Base-by-base conservation (phyloP, 345 rosid species). In the Lepidium sativum region DNA sequence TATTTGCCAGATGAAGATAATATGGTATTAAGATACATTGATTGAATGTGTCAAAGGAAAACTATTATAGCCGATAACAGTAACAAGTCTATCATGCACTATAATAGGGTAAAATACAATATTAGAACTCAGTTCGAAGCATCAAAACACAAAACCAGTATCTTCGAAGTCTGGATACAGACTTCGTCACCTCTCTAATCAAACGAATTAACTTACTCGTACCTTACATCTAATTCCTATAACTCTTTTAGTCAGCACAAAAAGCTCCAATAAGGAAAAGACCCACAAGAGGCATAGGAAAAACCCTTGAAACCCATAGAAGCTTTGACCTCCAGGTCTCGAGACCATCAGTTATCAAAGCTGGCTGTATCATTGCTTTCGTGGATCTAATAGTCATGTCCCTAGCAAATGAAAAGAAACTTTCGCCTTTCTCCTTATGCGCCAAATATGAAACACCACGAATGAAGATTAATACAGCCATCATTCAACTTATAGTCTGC, bases 1-100 rank as follows among this genome's bases (percentile, higher is more conserved):
- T 90, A 84, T 79, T 73, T 18, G 54, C 68, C 78, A 71, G 39
- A 51, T 72, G 43, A 70, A 65, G 15, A 70, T 69, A 39, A 42
- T 2, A 61, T 69, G 60, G 44, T 59, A 41, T 52, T 18, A 65
- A 45, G 9, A 21, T 7, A 67, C 74, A 60, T 37, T 14, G 40
- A 41, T 16, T 52, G 38, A 40, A 69, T 31, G 34, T 20, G 35
- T 5, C 62, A 58, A 56, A 62, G 37, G 17, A 35, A 58, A 52
- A 40, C 21, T 15, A 58, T 17, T 0, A 20, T 7, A 62, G 56
- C 50, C 1, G 29, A 47, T n/a, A 37, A 69, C 47, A 41, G 39
- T 33, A 25, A 57, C 41, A 57, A 5, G 29, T 52, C 53, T n/a
- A 68, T n/a, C 12, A n/a, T 13, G 55, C 34, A 38, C 12, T 29